Base-by-base conservation (phyloP, 345 rosid genomes). In the Sisymbrium irio region DNA sequence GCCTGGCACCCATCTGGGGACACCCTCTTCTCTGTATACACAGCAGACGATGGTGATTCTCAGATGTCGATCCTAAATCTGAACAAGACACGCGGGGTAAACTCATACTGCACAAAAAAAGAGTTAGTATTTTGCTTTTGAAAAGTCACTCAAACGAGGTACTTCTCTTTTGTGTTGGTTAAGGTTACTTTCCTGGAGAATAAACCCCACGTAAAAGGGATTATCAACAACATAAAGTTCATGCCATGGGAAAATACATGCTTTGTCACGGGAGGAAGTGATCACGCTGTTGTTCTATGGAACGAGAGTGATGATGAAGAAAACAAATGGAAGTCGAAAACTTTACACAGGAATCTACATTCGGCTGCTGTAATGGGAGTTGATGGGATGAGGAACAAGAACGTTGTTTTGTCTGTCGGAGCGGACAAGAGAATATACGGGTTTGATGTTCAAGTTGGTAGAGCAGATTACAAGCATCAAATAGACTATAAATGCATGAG, bases 291-390 rank as follows among this genome's bases (percentile, higher is more conserved):
- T 75, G 65, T 91, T 25, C 81, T 88, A 44, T 94, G 98, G 97
- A 87, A 76, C 54, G 90, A 85, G 85, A 82, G 73, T 63, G 95
- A 83, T 54, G 77, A 69, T 28, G 79, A 69, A 28, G 89, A 85
- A 67, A 78, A 77, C 74, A 77, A 65, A 67, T 94, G 98, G 98
- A 91, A 87, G 77, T 87, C 96, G 13, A 87, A 84, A 79, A 33
- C 79, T 6, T 65, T 94, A 73, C 98, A 94, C 67, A 82, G 88
- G 78, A 81, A 85, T 79, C 57, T 85, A 40, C 98, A 91, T 81
- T 88, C 98, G 65, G 91, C 97, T 62, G 95, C 97, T 75, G 97
- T 94, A 42, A 94, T 88, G 96, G 98, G 97, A 73, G 87, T 91
- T 45, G 95, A 93, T 37, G 97, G 96, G 62, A 81, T 94, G 91